Percentiles rank a stretch among this genome's conserved stretches.
Evolutionary conservation across 805 yeast species (phyloP).

Genomic region (Yarrowia keelungensis): DNA sequence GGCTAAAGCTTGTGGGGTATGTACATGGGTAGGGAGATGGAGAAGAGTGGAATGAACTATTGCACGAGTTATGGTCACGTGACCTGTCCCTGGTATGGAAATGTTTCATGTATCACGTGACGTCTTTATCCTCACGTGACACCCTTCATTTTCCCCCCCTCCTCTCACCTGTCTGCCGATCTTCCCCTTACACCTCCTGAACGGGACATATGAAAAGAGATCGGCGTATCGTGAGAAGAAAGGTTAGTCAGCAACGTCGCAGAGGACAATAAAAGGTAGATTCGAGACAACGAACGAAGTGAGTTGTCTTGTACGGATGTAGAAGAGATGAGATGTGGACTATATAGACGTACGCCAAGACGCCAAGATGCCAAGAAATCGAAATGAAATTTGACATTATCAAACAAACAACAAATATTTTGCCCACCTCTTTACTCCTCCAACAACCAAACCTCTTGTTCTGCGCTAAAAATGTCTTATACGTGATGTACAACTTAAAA

Average conservation of each 20-base stretch:
- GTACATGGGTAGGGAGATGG: background rate
- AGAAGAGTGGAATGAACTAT: background rate
- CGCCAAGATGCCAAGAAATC: too few species aligned
- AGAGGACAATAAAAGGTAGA: background rate
- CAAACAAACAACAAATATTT: too few species aligned
- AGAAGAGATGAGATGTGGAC: too few species aligned
- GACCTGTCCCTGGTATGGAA: background rate
- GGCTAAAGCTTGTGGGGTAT: constrained; percentile 33
- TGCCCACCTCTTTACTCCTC: too few species aligned
- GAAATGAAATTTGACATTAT: too few species aligned
- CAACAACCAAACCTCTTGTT: background rate
- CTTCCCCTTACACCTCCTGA: constrained; percentile 7
- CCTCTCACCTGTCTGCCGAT: background rate
- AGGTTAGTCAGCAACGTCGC: constrained; percentile 10
- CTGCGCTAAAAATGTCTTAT: background rate
- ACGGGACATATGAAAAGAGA: constrained; percentile 14
- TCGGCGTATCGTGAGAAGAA: background rate
- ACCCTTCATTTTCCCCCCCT: background rate
- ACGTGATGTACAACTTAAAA: too few species aligned
- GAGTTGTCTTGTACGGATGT: too few species aligned
- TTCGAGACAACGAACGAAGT: too few species aligned
- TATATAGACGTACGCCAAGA: too few species aligned
- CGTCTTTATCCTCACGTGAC: background rate
- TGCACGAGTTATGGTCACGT: background rate
- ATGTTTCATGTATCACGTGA: too few species aligned